Conservation (phyloP, 192 early-diverging fungal species). For the Coemansia sp. region DNA sequence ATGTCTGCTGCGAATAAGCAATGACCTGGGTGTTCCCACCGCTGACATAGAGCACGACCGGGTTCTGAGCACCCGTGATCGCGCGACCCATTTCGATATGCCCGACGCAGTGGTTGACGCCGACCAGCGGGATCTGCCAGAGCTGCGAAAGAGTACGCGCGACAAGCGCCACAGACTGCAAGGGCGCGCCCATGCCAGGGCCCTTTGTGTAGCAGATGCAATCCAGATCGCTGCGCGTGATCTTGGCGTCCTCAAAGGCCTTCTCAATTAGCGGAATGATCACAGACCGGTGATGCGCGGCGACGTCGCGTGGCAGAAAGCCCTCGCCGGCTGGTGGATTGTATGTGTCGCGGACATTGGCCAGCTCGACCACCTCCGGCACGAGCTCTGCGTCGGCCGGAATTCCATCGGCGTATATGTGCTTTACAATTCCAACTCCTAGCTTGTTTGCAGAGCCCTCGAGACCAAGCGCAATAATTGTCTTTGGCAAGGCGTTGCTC, state of each 20-base stretch:
- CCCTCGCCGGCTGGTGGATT: constrained; percentile 96
- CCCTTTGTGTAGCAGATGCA: constrained; percentile 98
- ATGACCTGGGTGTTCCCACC: constrained; percentile 99
- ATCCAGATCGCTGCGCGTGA: constrained; percentile 76
- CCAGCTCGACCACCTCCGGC: constrained; percentile 64
- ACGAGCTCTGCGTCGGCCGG: constrained; percentile 47
- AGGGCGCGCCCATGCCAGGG: constrained; percentile 97
- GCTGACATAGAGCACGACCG: constrained; percentile 94
- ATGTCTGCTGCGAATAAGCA: constrained; percentile 89
- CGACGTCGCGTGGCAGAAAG: constrained; percentile 92
- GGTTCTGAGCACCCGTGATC: constrained; percentile 91
- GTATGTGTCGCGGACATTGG: constrained; percentile 92
- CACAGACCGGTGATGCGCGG: constrained; percentile 80
- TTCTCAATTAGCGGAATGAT: constrained; percentile 71
- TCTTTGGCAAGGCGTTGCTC: constrained; percentile 13
- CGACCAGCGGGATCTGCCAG: constrained; percentile 90
- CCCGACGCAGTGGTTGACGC: constrained; percentile 97
- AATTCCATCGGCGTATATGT: constrained; percentile 50
- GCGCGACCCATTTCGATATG: constrained; percentile 99
- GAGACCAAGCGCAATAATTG: constrained; percentile 70
- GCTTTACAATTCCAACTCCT: constrained; percentile 90
- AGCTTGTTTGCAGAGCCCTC: constrained; percentile 97
- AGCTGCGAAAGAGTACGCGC: constrained; percentile 89
- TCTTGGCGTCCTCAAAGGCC: constrained; percentile 72
- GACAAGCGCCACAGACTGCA: constrained; percentile 84